phyloP scores from a whole-genome alignment of 441 rosid genomes.

The Erysimum pusillum region DNA sequence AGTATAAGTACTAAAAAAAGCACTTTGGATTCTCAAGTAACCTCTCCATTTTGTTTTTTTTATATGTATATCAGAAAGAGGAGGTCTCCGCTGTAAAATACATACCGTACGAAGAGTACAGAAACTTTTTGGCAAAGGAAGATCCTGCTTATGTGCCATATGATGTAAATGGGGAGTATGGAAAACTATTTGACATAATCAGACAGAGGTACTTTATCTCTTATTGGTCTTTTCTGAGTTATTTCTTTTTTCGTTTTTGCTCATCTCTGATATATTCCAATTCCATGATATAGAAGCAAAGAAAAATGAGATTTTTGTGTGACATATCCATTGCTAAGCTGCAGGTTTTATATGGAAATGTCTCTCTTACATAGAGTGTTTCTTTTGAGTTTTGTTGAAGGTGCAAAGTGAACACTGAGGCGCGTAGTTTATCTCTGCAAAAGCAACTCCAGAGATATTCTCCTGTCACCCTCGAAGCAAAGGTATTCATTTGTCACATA shows the following conservation, averaged over 20 bases:
- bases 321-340: background rate
- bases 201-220: constrained; percentile 63
- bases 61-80: constrained; percentile 59
- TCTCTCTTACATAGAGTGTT: constrained; percentile 28
- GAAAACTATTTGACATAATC: constrained; percentile 76
- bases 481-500: constrained; percentile 54
- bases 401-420: constrained; percentile 67
- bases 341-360: constrained; percentile 17
- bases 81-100: constrained; percentile 96
- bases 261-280: background rate
- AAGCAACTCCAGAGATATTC: constrained; percentile 82
- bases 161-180: constrained; percentile 74
- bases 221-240: constrained; percentile 13
- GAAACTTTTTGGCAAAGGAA: constrained; percentile 66
- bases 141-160: constrained; percentile 85
- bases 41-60: constrained; percentile 29
- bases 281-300: constrained; percentile 5
- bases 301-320: too few species aligned
- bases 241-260: constrained; percentile 6
- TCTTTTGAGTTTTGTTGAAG: constrained; percentile 56
- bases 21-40: constrained; percentile 9
- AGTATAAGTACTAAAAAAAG: background rate
- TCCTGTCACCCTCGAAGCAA: constrained; percentile 76
- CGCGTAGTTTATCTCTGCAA: constrained; percentile 68
- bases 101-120: constrained; percentile 68